Evolutionary conservation across 495 filamentous ascomycete genomes (phyloP).

Genomic region (Rusavskia elegans): DNA sequence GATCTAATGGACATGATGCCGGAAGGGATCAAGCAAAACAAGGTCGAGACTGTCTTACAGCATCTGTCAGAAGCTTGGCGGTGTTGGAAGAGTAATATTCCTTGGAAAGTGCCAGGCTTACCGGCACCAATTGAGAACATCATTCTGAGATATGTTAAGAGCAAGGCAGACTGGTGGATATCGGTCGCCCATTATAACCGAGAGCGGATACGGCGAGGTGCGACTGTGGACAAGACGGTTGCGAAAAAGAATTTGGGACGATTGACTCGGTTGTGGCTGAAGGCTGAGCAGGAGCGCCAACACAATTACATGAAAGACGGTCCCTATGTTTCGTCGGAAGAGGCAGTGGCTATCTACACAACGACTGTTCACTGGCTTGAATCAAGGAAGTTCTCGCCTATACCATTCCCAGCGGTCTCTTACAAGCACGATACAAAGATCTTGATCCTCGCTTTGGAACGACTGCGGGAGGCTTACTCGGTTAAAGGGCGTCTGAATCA

Average conservation of each 20-base stretch:
- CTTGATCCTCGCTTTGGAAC: slow-evolving; percentile 86
- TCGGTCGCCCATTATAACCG: slow-evolving; percentile 97
- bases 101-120: slow-evolving; percentile 95
- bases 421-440: slow-evolving; percentile 99
- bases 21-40: slow-evolving; percentile 98
- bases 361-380: slow-evolving; percentile 99
- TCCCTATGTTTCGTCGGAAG: slow-evolving; percentile 94
- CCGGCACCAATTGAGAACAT: slow-evolving; percentile 97
- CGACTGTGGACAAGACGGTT: slow-evolving; percentile 96
- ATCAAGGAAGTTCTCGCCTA: slow-evolving; percentile 93
- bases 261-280: slow-evolving; percentile 89
- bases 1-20: slow-evolving; percentile 99
- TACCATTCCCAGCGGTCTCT: slow-evolving; percentile 96
- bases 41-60: slow-evolving; percentile 95
- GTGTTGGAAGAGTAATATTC: slow-evolving; percentile 99
- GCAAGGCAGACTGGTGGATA: slow-evolving; percentile 99
- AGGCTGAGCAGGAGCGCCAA: slow-evolving; percentile 95
- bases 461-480: slow-evolving; percentile 89
- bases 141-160: slow-evolving; percentile 94
- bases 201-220: slow-evolving; percentile 87
- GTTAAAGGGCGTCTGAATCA: slow-evolving; percentile 96
- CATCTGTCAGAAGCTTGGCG: slow-evolving; percentile 96
- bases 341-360: slow-evolving; percentile 96
- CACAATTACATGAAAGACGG: slow-evolving; percentile 99
- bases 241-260: slow-evolving; percentile 98